Percentiles rank a stretch among this genome's conserved stretches.
Evolutionary conservation across 75 land plant species (phyloP).

Genomic region (Cryptomeria japonica): DNA sequence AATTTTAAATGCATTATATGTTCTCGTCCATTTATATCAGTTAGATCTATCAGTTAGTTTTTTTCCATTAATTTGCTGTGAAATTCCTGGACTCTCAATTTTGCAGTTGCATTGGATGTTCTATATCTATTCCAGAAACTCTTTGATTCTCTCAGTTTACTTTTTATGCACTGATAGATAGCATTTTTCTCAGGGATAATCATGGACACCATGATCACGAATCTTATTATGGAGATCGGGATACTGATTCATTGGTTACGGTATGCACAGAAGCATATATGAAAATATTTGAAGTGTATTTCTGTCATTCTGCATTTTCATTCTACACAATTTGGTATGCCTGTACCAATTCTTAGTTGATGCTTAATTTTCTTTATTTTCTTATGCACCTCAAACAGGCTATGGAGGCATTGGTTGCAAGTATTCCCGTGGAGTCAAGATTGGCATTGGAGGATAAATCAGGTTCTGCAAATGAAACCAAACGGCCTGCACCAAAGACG

Average conservation of each 20-base stretch:
- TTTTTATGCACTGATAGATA: background rate
- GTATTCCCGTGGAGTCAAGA: constrained; percentile 47
- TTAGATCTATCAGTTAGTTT: background rate
- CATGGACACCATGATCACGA: constrained; percentile 98
- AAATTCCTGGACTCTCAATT: background rate
- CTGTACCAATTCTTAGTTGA: background rate
- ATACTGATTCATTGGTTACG: constrained; percentile 76
- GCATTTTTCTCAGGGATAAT: constrained; percentile 51
- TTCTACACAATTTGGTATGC: background rate
- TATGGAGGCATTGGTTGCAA: constrained; percentile 73
- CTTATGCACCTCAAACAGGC: constrained; percentile 38
- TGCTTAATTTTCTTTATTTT: background rate
- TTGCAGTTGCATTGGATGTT: background rate
- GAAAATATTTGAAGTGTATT: background rate
- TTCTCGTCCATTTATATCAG: background rate
- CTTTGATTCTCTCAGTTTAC: background rate
- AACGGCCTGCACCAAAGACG: constrained; percentile 86
- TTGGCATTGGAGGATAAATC: constrained; percentile 63
- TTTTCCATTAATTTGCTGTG: background rate
- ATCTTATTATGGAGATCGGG: constrained; percentile 97
- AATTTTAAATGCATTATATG: background rate
- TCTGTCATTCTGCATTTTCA: background rate
- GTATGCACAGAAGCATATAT: constrained; percentile 32
- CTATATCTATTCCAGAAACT: background rate
- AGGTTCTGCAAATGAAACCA: constrained; percentile 22